Percentiles rank a stretch among this genome's conserved stretches.
These are phyloP conservation scores for Rhodotorula sp. DNA, from an alignment of 1,284 basidiomycete species.

Conservation along the genomic window DNA sequence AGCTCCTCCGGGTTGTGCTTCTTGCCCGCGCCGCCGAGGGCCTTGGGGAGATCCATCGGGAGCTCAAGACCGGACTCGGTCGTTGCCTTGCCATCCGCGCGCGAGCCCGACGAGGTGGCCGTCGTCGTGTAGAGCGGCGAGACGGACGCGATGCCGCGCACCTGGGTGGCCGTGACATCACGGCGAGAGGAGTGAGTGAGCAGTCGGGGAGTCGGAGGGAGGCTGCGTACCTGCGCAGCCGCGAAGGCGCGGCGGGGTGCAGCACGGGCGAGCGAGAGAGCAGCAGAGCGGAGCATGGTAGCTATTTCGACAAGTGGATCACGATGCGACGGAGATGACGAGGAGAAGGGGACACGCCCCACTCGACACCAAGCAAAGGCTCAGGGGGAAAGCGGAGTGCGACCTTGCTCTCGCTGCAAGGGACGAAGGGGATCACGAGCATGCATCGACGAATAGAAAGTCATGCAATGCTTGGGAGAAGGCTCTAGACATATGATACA, in stretches of 20 bases:
- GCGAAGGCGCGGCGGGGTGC: conserved; percentile 5
- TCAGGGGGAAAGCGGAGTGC: background rate
- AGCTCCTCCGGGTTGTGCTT: conserved; percentile 39
- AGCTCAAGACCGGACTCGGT: conserved; percentile 21
- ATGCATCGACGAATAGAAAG: background rate
- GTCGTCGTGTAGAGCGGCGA: conserved; percentile 1
- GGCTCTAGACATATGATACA: background rate
- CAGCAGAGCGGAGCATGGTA: conserved; percentile 9
- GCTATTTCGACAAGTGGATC: background rate
- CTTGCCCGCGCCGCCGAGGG: conserved; percentile 27
- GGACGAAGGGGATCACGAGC: background rate
- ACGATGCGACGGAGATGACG: background rate
- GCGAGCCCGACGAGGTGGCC: conserved; percentile 21
- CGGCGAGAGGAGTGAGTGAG: no score
- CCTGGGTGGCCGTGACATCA: background rate
- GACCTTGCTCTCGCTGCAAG: background rate
- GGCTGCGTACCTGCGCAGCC: no score
- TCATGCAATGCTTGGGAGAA: conserved; percentile 1
- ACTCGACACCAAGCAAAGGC: background rate
- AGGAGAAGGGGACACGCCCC: background rate
- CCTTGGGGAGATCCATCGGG: conserved; percentile 33
- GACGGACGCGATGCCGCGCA: background rate
- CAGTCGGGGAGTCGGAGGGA: no score
- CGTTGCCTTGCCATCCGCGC: conserved; percentile 25
- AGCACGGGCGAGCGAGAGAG: background rate